These are phyloP conservation scores for Wickerhamomyces pijperi DNA, from an alignment of 805 yeast genomes.

Conservation along the genomic window DNA sequence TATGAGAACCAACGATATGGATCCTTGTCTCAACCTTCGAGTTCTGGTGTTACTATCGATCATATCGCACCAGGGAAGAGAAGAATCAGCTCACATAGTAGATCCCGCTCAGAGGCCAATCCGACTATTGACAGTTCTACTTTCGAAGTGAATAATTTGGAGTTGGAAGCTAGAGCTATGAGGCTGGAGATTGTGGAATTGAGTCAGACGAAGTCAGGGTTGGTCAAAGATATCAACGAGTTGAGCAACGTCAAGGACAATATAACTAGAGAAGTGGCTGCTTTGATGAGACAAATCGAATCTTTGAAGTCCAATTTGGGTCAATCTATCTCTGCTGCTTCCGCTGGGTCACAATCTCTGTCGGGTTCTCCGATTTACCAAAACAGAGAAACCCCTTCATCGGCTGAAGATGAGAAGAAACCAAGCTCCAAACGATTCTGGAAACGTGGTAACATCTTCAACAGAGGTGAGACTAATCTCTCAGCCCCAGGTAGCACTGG, in stretches of 20 bases:
- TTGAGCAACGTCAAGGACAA: conserved; percentile 35
- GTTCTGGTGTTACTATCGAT: not conserved
- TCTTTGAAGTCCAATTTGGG: conserved; percentile 1
- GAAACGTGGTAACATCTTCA: conserved; percentile 17
- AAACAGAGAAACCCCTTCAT: not conserved
- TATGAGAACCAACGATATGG: conserved; percentile 3
- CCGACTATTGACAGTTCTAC: conserved; percentile 7
- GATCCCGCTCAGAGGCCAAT: conserved; percentile 9
- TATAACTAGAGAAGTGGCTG: conserved; percentile 34
- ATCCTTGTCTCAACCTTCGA: not conserved
- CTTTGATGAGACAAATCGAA: conserved; percentile 19
- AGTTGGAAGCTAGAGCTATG: conserved; percentile 28
- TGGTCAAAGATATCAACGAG: conserved; percentile 39
- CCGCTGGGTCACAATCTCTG: too few relatives aligned
- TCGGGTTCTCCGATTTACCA: not conserved
- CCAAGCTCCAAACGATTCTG: conserved; percentile 17
- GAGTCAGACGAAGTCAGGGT: conserved; percentile 29
- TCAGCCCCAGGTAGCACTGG: not conserved
- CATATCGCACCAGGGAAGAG: not conserved
- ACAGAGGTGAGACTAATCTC: conserved; percentile 10
- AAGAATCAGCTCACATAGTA: conserved; percentile 6
- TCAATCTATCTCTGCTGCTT: too few relatives aligned
- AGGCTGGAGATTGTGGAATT: conserved; percentile 30
- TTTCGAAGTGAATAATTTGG: conserved; percentile 17
- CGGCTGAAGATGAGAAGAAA: not conserved